Evolutionary conservation across 2,329 filamentous ascomycete species (phyloP).

Genomic region (Nemania sp.): DNA sequence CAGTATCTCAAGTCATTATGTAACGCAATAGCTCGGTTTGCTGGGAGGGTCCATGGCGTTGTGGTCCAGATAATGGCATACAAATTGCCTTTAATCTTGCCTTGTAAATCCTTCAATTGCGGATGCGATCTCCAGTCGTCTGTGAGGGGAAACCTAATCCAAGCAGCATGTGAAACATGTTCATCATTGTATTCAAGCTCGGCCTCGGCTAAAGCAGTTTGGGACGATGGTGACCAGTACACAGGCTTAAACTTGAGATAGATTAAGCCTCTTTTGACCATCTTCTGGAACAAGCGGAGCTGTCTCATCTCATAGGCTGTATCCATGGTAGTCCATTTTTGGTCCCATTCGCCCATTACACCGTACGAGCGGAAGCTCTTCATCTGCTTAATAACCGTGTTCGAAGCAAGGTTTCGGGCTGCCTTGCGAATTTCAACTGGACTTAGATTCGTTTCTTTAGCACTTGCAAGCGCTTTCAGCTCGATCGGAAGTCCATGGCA

Average conservation of each 20-base stretch:
- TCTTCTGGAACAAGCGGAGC: slow-evolving; percentile 78
- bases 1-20: slow-evolving; percentile 79
- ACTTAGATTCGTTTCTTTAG: slow-evolving; percentile 56
- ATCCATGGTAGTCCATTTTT: slow-evolving; percentile 84
- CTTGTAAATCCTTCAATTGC: slow-evolving; percentile 55
- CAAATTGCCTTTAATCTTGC: slow-evolving; percentile 62
- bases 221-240: slow-evolving; percentile 85
- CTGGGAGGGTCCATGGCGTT: slow-evolving; percentile 96
- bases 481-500: slow-evolving; percentile 98
- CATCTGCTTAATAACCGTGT: slow-evolving; percentile 79
- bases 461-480: slow-evolving; percentile 83
- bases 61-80: slow-evolving; percentile 98
- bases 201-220: slow-evolving; percentile 83
- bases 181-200: slow-evolving; percentile 86
- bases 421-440: slow-evolving; percentile 71
- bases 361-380: slow-evolving; percentile 78
- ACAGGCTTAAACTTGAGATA: slow-evolving; percentile 85
- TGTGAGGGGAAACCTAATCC: slow-evolving; percentile 80
- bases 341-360: slow-evolving; percentile 85
- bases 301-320: slow-evolving; percentile 79
- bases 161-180: slow-evolving; percentile 79
- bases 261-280: slow-evolving; percentile 79
- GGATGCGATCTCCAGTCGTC: slow-evolving; percentile 54
- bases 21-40: slow-evolving; percentile 90
- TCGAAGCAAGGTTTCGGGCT: slow-evolving; percentile 73